Evolutionary conservation across 495 filamentous ascomycete genomes (phyloP).

Genomic region (Daldinia loculata): DNA sequence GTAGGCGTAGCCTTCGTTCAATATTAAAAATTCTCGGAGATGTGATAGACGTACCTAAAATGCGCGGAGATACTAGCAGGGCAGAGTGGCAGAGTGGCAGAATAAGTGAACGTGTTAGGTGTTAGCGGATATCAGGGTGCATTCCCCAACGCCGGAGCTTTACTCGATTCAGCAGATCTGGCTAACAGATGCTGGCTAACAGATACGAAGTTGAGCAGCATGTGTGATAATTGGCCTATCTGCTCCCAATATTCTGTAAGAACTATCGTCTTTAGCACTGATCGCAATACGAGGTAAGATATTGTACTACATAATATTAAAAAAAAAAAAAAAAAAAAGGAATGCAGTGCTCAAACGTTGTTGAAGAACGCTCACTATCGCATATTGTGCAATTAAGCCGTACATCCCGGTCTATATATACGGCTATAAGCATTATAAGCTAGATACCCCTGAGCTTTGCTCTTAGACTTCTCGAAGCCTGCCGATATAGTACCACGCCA

Average conservation of each 20-base stretch:
- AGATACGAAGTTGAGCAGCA: background rate
- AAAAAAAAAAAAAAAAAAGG: background rate
- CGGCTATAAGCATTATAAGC: background rate
- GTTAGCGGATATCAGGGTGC: conserved; percentile 2
- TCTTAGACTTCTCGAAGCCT: background rate
- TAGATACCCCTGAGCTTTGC: background rate
- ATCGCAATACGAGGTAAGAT: background rate
- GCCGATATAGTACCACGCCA: background rate
- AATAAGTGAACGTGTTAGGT: background rate
- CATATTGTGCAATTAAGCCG: background rate
- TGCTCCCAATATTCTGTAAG: background rate
- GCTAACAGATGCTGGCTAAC: background rate
- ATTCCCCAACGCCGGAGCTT: background rate
- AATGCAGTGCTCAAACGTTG: background rate
- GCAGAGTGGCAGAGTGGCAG: background rate
- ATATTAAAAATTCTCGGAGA: background rate
- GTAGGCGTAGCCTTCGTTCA: background rate
- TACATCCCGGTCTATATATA: background rate
- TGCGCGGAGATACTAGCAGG: background rate
- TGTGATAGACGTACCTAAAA: background rate
- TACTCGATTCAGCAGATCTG: background rate
- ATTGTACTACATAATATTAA: background rate
- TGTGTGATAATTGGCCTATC: background rate
- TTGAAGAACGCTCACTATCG: background rate
- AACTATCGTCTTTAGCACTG: background rate